Base-by-base conservation (phyloP, 176 grass and related monocot species). In the Hsuehochloa calcarea region DNA sequence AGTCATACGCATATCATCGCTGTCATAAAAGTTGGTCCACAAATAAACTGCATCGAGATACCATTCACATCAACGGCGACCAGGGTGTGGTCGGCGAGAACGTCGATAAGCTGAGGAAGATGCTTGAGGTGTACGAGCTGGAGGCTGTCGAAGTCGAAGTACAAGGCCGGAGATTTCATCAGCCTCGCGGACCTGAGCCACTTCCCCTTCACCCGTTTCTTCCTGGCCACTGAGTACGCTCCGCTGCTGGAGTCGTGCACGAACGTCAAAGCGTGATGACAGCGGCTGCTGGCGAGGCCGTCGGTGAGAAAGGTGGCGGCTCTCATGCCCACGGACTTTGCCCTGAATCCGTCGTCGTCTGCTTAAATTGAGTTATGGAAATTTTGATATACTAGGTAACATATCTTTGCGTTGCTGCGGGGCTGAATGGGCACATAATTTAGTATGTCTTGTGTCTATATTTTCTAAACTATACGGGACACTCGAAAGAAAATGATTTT, bases 111-210 rank as follows among this genome's bases (percentile, higher is more conserved):
- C 37, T 88, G 2, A 8, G 2, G 12, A 38, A 16, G 63, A 55
- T 85, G 81, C 54, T 91, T 0, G 85, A 81, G 34, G 81, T 75
- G 23, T 87, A 88, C 76, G 85, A 91, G 62, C 81, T 34, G 41
- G 38, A 76, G 61, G 16, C 75, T 88, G 10, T 45, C 75, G 0
- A 20, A 10, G 52, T 20, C 23, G 10, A 52, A 4, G 68, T 88
- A 77, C 85, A 14, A 88, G 4, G 89, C 85, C 4, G 85, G 89
- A 15, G 85, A 91, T 40, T 81, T 43, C 81, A 0, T 85, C 81
- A 34, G 31, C 31, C 31, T 34, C 31, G 31, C 31, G 4, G 89
- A 87, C 40, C n/a, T 91, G 13, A 84, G 69, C 68, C 89, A 87
- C 76, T 50, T 91, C 62, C 44, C 85, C 1, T 0, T 31, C 10